Evolutionary conservation across 257 asterid species (phyloP), one percentile per base, ranked within the genome.

Genomic region (Nicotiana attenuata): DNA sequence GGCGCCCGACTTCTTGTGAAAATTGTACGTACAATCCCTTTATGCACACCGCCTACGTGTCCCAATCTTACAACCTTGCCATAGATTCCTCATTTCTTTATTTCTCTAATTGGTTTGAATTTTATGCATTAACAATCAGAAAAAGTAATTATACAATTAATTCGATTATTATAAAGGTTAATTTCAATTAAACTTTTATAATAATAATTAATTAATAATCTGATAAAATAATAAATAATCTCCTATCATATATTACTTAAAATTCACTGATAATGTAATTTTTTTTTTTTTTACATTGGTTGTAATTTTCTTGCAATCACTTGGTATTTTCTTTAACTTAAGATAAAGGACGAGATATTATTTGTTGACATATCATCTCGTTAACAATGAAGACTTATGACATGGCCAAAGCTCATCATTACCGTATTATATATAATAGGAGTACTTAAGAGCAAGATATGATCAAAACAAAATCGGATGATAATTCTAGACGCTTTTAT

Each of bases 1-100:
- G 60, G 77, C 67, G 77, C 66, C 77, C 15, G 29, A 76, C 26
- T 82, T 82, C 82, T 68, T 56, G 85, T 73, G 79, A 73, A 59
- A 73, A 73, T 47, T 45, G 7, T 71, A 73, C 78, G 7, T 71
- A 71, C 78, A 22, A 45, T 22, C 24, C 17, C 13, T 47, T 22
- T 47, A 47, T 9, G 24, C 61, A 47, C 61, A 71, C 35, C 59
- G 24, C 78, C n/a, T 67, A 22, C 61, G 78, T 67, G 76, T 66
- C 26, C 26, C 24, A 3, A 17, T 31, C 41, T 47, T 73, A 45
- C 78, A 22, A 3, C 7, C 14, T 45, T 71, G 10, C 59, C 59
- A 11, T 1, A 68, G 29, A 35, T 24, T 10, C 26, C 28, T 14
- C 1, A 56, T 19, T 17, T 56, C 3, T 19, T 38, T 3, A 38